Conservation (phyloP, 148 eudicot genomes). For the Fagopyrum homotropicum region DNA sequence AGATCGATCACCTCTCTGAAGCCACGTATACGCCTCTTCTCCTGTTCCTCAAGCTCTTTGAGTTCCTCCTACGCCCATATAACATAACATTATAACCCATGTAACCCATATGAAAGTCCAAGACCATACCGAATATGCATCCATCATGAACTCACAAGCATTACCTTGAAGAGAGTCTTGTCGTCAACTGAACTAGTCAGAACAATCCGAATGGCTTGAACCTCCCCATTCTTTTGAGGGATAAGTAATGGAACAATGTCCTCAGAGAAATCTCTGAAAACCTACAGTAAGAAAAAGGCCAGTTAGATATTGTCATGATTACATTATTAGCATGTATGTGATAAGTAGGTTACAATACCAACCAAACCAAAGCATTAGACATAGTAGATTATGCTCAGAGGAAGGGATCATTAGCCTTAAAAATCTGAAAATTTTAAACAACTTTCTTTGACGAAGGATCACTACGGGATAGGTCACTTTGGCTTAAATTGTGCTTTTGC, state of each 20-base stretch:
- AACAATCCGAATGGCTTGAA: constrained; percentile 71
- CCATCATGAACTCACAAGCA: not conserved
- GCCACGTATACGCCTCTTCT: constrained; percentile 61
- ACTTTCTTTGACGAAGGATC: not conserved
- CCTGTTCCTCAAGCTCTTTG: constrained; percentile 53
- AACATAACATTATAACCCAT: not conserved
- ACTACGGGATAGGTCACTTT: not conserved
- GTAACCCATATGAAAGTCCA: not conserved
- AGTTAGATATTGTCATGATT: constrained; percentile 1
- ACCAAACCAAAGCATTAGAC: not conserved
- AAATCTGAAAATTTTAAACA: not conserved
- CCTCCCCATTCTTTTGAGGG: constrained; percentile 52
- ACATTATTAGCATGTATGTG: not conserved
- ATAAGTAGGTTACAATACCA: not conserved
- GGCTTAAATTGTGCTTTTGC: not conserved
- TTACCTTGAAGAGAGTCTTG: constrained; percentile 60
- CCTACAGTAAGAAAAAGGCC: constrained; percentile 28
- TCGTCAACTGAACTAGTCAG: constrained; percentile 80
- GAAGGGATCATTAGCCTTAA: not conserved
- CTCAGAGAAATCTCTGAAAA: constrained; percentile 42
- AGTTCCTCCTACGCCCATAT: constrained; percentile 41
- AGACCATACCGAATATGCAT: not conserved
- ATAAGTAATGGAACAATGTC: constrained; percentile 64
- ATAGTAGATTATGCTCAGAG: not conserved
- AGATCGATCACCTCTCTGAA: constrained; percentile 92